Base-by-base conservation (phyloP, 495 filamentous ascomycete genomes). In the Aspergillus ostianus region DNA sequence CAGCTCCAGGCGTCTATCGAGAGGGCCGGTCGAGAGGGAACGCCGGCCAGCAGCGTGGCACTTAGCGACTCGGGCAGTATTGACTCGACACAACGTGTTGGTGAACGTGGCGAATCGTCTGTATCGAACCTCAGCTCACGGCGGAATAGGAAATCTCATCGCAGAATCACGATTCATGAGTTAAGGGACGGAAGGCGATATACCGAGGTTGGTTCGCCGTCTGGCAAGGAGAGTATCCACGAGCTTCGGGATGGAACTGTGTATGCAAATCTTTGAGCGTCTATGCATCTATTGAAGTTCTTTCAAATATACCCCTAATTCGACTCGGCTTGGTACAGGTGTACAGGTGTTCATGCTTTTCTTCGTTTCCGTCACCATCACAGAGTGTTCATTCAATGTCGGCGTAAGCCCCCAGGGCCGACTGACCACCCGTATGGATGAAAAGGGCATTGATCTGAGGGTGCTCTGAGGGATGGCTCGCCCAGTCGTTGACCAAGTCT, bases 161-260 rank as follows among this genome's bases (percentile, higher is more conserved):
- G 70, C 18, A 66, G 69, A 19, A 70, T 77, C 18, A 78, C 73
- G 7, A 79, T 79, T 19, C 75, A 79, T 64, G 77, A 79, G 58
- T 61, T 79, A 44, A 66, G 77, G 62, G 74, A 78, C 66, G 77
- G 77, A 18, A 74, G 66, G 57, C 71, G 72, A 47, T 80, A 80
- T 54, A 70, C 74, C 0, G 77, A 78, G 56, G 69, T 75, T 63
- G 76, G 70, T 10, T 77, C 71, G 21, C 67, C 69, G 29, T 69
- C 64, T 45, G 64, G 58, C 23, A 75, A 63, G 46, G 68, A 77
- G 41, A 73, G 70, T 56, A 73, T 82, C 21, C 75, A 81, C 64
- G 77, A 78, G 47, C 64, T 80, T 46, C 67, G 72, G 7, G 73
- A 80, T 66, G 79, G 79, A 0, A 82, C 78, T 9, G 67, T 76